Percentiles rank a stretch among this genome's conserved stretches.
Evolutionary conservation across 1,284 basidiomycete species (phyloP).

Genomic region (Ceratobasidium sp.): DNA sequence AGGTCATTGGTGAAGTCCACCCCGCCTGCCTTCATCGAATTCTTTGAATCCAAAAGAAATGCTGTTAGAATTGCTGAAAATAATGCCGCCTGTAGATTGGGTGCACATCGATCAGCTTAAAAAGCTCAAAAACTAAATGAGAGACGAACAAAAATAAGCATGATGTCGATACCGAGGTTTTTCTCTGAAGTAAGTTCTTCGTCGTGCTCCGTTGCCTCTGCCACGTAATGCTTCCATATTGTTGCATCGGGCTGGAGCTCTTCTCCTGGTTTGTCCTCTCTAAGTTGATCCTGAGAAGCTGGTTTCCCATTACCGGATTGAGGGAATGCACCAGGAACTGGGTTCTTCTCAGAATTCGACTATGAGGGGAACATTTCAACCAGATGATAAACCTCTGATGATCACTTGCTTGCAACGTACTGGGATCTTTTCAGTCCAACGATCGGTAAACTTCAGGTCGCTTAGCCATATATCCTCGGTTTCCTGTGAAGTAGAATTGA

Average conservation of each 20-base stretch:
- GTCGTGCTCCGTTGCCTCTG: not conserved
- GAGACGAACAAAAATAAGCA: not conserved
- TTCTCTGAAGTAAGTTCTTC: not conserved
- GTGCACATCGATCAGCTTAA: no score
- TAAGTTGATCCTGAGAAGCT: not conserved
- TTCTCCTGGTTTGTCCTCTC: not conserved
- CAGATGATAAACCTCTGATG: no score
- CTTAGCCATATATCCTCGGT: not conserved
- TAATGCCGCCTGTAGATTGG: constrained; percentile 13
- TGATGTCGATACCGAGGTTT: not conserved
- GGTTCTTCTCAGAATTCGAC: no score
- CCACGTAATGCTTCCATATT: not conserved
- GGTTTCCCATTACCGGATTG: not conserved
- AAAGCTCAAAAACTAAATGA: no score
- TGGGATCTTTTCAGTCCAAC: constrained; percentile 2
- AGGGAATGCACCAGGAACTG: no score
- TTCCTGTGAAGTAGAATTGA: no score
- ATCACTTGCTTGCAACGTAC: not conserved
- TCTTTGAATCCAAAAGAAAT: constrained; percentile 29
- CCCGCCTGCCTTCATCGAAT: constrained; percentile 11
- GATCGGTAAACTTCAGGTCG: not conserved
- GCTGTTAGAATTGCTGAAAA: constrained; percentile 34
- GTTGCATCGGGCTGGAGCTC: constrained; percentile 1
- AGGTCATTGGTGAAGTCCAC: not conserved
- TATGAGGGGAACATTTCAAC: no score